Percentiles rank a stretch among this genome's conserved stretches.
phyloP scores from a whole-genome alignment of 371 early-diverging fungal species.

The Mortierella sp. region DNA sequence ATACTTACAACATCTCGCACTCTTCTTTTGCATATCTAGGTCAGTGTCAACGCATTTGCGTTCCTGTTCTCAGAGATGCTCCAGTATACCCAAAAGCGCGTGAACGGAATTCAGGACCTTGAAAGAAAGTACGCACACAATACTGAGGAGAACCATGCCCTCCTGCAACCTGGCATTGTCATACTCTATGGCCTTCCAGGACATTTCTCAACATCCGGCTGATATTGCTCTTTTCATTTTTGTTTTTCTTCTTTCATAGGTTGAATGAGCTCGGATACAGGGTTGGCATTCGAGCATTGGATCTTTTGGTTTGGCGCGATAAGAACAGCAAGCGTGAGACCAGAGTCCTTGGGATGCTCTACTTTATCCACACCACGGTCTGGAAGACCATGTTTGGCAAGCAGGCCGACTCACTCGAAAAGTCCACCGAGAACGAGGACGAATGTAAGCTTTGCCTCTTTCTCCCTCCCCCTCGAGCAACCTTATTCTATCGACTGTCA shows the following conservation, averaged over 20 bases:
- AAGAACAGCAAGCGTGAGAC: constrained; percentile 90
- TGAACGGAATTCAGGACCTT: constrained; percentile 94
- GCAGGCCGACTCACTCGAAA: constrained; percentile 94
- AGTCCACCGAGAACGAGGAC: constrained; percentile 94
- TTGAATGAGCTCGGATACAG: constrained; percentile 94
- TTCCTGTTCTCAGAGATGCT: constrained; percentile 97
- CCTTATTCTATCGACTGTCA: not conserved
- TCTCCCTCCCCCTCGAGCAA: not conserved
- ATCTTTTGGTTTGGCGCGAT: constrained; percentile 91
- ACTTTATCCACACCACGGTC: constrained; percentile 92
- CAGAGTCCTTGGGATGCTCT: constrained; percentile 86
- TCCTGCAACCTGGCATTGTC: not conserved
- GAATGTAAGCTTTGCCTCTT: constrained; percentile 77
- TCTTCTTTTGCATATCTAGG: constrained; percentile 62
- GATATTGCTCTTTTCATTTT: not conserved
- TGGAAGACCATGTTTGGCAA: constrained; percentile 97
- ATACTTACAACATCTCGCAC: not conserved
- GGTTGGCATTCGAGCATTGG: constrained; percentile 90
- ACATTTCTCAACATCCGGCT: not conserved
- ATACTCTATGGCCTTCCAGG: not conserved
- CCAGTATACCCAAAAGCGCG: constrained; percentile 95
- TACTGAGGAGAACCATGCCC: not conserved
- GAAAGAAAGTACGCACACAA: constrained; percentile 82
- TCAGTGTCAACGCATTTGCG: constrained; percentile 87
- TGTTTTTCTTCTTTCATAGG: constrained; percentile 59